Conservation (phyloP, 805 yeast genomes). For the Metschnikowia cerradonensis region DNA sequence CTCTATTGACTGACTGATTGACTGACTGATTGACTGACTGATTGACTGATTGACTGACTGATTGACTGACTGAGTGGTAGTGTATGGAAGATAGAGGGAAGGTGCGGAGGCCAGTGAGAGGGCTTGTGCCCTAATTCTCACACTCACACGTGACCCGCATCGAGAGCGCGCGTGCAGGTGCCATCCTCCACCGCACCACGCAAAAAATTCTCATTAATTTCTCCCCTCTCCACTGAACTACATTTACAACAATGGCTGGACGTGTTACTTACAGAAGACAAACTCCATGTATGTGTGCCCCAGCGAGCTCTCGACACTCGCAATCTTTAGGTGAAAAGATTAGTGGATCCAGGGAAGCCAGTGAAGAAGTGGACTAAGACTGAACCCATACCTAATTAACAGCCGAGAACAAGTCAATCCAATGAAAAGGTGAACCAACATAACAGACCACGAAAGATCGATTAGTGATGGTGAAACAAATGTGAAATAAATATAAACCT, state of each 20-base stretch:
- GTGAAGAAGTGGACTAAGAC: neutral
- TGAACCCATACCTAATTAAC: no score
- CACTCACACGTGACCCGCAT: constrained; percentile 10
- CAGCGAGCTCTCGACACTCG: neutral
- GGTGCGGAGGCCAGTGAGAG: constrained; percentile 3
- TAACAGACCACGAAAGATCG: no score
- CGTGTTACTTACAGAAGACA: constrained; percentile 44
- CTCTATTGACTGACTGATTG: no score
- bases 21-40: no score
- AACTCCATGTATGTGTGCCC: constrained; percentile 33
- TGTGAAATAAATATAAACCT: no score
- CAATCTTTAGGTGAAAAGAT: neutral
- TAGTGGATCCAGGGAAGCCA: neutral
- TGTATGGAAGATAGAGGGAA: no score
- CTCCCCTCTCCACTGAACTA: constrained; percentile 6
- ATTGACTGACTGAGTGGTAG: no score
- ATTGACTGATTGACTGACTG: no score
- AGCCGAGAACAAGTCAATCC: no score
- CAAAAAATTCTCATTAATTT: constrained; percentile 13
- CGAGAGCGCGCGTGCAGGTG: constrained; percentile 10
- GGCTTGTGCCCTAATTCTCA: constrained; percentile 16
- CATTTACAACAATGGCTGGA: constrained; percentile 72
- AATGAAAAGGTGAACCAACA: no score
- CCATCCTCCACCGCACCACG: constrained; percentile 14
- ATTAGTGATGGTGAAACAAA: no score